Evolutionary conservation across 805 yeast species (phyloP).

Genomic region (Komagataella pseudopastoris): DNA sequence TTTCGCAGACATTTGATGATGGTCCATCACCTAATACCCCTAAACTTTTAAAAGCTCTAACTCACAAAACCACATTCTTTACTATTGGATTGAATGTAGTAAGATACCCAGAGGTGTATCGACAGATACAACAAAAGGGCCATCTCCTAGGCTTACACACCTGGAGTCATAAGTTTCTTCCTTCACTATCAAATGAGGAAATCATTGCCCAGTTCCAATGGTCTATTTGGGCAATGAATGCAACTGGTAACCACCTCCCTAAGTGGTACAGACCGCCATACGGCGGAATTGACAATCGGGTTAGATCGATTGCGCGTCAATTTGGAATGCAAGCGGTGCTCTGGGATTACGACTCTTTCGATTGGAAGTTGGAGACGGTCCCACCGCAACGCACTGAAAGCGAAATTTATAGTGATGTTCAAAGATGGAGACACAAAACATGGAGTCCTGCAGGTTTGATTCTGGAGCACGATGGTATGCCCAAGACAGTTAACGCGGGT

Average conservation of each 20-base stretch:
- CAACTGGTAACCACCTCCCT: conserved; percentile 78
- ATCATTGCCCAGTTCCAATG: conserved; percentile 85
- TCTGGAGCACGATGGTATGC: conserved; percentile 74
- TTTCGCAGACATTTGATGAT: conserved; percentile 89
- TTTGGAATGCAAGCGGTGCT: conserved; percentile 80
- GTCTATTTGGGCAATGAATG: conserved; percentile 98
- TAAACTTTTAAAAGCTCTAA: conserved; percentile 39
- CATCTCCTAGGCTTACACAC: conserved; percentile 84
- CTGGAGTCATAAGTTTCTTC: conserved; percentile 84
- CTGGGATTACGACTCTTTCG: conserved; percentile 88
- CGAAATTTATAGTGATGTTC: conserved; percentile 43
- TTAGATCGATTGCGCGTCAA: conserved; percentile 64
- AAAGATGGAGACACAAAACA: conserved; percentile 27
- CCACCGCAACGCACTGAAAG: conserved; percentile 29
- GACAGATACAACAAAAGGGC: conserved; percentile 40
- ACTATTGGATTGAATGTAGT: conserved; percentile 75
- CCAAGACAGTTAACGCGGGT: conserved; percentile 56
- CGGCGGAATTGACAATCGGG: conserved; percentile 86
- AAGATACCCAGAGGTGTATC: conserved; percentile 60
- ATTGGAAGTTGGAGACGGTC: conserved; percentile 62
- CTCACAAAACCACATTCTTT: conserved; percentile 60
- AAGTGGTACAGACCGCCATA: conserved; percentile 95
- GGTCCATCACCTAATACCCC: conserved; percentile 77
- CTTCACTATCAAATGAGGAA: conserved; percentile 63
- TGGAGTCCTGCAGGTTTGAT: conserved; percentile 44